Evolutionary conservation across 2,329 filamentous ascomycete genomes (phyloP).

Genomic region (Neobulgaria alba): DNA sequence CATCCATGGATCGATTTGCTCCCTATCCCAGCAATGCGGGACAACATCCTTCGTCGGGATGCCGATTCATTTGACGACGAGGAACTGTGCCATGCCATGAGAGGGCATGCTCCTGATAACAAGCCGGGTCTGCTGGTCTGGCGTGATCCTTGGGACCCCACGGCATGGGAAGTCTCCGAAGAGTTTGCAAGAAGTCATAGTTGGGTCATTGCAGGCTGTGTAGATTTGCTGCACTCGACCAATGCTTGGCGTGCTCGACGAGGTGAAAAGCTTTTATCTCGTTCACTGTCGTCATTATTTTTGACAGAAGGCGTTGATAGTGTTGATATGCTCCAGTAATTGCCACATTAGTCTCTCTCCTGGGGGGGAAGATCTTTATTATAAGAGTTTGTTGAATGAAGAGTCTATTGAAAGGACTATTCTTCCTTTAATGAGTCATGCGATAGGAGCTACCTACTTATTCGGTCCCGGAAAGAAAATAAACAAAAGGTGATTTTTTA

Average conservation of each 20-base stretch:
- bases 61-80: constrained; percentile 19
- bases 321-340: too few species aligned
- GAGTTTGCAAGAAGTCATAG: constrained; percentile 31
- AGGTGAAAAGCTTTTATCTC: constrained; percentile 30
- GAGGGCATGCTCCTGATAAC: constrained; percentile 10
- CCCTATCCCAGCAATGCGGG: constrained; percentile 29
- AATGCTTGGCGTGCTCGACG: constrained; percentile 30
- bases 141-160: constrained; percentile 29
- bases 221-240: constrained; percentile 28
- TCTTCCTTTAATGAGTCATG: too few species aligned
- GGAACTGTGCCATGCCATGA: constrained; percentile 18
- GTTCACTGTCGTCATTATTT: too few species aligned
- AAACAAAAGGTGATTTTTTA: too few species aligned
- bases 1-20: constrained; percentile 33
- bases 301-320: too few species aligned
- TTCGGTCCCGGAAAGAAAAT: too few species aligned
- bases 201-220: constrained; percentile 29
- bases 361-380: too few species aligned
- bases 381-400: too few species aligned
- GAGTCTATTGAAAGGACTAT: too few species aligned
- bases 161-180: constrained; percentile 33
- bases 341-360: too few species aligned
- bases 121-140: constrained; percentile 28
- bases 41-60: constrained; percentile 26
- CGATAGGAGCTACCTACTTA: too few species aligned